phyloP scores from a whole-genome alignment of 805 yeast species.

The Ogataea ramenticola region DNA sequence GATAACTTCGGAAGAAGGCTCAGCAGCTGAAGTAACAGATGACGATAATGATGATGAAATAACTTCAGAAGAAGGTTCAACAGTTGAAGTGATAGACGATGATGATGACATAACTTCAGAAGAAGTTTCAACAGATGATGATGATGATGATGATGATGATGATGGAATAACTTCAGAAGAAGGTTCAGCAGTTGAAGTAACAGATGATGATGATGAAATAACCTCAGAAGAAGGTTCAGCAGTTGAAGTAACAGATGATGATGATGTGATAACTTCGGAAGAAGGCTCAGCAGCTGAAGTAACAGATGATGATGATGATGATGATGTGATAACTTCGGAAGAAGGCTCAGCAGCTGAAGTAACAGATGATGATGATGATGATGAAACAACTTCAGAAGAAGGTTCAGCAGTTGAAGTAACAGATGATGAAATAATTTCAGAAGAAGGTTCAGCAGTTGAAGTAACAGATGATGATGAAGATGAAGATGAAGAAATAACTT shows the following conservation, averaged over 20 bases:
- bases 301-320: constrained; percentile 7
- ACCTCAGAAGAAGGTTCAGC: constrained; percentile 14
- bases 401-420: constrained; percentile 7
- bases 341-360: constrained; percentile 4
- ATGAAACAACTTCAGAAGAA: constrained; percentile 14
- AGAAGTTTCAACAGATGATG: constrained; percentile 10
- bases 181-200: constrained; percentile 4
- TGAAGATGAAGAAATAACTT: constrained; percentile 12
- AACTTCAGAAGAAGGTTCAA: constrained; percentile 6
- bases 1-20: constrained; percentile 14
- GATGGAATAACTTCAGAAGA: constrained; percentile 3
- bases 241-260: constrained; percentile 7
- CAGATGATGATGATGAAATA: constrained; percentile 9
- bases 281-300: constrained; percentile 7
- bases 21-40: constrained; percentile 3
- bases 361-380: constrained; percentile 8
- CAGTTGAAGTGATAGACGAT: constrained; percentile 3
- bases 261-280: constrained; percentile 4
- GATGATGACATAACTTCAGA: constrained; percentile 13
- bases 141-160: constrained; percentile 9
- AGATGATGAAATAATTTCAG: constrained; percentile 7
- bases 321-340: constrained; percentile 5
- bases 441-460: constrained; percentile 4
- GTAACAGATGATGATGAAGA: constrained; percentile 8
- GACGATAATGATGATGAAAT: constrained; percentile 10